Evolutionary conservation across 129 eudicot genomes (phyloP).

Genomic region (Flaveria robusta): DNA sequence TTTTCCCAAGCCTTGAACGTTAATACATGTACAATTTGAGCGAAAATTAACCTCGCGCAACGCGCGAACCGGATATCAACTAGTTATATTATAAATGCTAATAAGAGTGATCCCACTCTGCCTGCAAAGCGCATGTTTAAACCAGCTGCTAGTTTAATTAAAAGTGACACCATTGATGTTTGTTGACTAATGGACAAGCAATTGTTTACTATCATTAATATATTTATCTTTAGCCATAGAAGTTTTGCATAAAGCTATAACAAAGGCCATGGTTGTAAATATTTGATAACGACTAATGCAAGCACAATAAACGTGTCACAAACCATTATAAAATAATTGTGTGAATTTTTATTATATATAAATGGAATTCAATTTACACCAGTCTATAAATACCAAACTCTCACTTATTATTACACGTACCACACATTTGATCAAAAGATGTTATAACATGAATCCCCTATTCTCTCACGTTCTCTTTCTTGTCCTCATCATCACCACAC

Average conservation of each 20-base stretch:
- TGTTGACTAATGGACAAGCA: too few species aligned
- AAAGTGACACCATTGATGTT: too few species aligned
- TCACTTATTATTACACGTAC: neutral
- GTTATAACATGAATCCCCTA: neutral
- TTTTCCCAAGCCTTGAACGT: too few species aligned
- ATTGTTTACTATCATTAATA: neutral
- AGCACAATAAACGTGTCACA: constrained; percentile 10
- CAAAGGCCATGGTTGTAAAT: neutral
- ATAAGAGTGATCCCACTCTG: too few species aligned
- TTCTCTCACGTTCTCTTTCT: neutral
- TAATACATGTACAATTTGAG: too few species aligned
- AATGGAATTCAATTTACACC: neutral
- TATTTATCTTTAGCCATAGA: neutral
- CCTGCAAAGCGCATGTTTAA: too few species aligned
- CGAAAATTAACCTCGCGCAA: too few species aligned
- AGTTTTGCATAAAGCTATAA: neutral
- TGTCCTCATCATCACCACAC: neutral
- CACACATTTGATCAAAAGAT: neutral
- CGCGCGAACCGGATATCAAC: too few species aligned
- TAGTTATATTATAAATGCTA: too few species aligned
- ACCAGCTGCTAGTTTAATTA: too few species aligned
- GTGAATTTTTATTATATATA: neutral
- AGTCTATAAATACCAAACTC: neutral
- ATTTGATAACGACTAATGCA: neutral
- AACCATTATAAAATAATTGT: neutral